phyloP scores from a whole-genome alignment of 2,329 filamentous ascomycete species.

The Penicillium oxalicum region DNA sequence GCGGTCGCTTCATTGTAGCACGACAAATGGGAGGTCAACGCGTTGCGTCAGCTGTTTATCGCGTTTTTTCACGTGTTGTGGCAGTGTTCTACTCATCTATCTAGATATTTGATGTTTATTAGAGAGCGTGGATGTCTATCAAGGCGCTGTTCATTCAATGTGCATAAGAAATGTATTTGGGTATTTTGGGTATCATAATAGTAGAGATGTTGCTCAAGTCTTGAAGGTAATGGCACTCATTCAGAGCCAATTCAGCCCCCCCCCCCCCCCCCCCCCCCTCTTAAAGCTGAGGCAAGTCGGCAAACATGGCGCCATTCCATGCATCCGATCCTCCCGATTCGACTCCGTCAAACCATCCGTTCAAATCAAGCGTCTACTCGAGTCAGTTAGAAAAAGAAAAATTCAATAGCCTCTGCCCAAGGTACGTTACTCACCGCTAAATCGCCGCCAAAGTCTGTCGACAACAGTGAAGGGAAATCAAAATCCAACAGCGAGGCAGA shows the following conservation, averaged over 20 bases:
- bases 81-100: too few species aligned
- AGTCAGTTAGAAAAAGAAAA: slow-evolving; percentile 8
- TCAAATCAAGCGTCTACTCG: slow-evolving; percentile 26
- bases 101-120: too few species aligned
- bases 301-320: slow-evolving; percentile 25
- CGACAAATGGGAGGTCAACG: too few species aligned
- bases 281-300: slow-evolving; percentile 9
- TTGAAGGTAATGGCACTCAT: neutral
- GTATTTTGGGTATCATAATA: neutral
- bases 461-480: slow-evolving; percentile 21
- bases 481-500: slow-evolving; percentile 18
- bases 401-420: too few species aligned
- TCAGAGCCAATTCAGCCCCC: too few species aligned
- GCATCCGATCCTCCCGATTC: slow-evolving; percentile 22
- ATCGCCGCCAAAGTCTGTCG: slow-evolving; percentile 15
- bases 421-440: slow-evolving; percentile 20
- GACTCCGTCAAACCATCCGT: slow-evolving; percentile 25
- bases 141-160: too few species aligned
- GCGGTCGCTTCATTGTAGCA: too few species aligned
- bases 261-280: neutral
- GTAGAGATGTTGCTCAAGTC: neutral
- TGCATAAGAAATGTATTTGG: neutral
- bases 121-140: too few species aligned
- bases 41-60: too few species aligned
- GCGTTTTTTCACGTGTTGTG: too few species aligned